These are phyloP conservation scores for Neurospora africana DNA, from an alignment of 495 filamentous ascomycete species.

Conservation along the genomic window DNA sequence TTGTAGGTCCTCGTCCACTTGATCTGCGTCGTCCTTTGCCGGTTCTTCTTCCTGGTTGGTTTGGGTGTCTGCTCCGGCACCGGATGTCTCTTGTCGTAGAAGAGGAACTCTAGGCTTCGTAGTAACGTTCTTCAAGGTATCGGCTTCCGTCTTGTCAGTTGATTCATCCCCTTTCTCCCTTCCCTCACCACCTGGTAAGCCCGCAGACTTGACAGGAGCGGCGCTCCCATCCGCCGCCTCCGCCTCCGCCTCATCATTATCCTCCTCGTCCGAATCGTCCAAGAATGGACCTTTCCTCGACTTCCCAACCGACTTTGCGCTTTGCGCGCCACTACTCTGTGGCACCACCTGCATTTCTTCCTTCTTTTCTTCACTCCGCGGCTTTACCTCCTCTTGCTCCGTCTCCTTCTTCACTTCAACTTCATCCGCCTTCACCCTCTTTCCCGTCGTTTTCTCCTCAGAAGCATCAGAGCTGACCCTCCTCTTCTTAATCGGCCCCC, in stretches of 20 bases:
- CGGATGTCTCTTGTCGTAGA: slow-evolving; percentile 14
- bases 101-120: slow-evolving; percentile 5
- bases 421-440: neutral
- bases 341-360: neutral
- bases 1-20: slow-evolving; percentile 36
- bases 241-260: slow-evolving; percentile 10
- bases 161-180: slow-evolving; percentile 3
- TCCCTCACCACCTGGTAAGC: neutral
- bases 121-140: neutral
- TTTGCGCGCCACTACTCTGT: neutral
- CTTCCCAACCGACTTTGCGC: slow-evolving; percentile 8
- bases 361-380: slow-evolving; percentile 2
- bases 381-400: neutral
- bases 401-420: neutral
- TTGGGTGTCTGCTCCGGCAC: neutral
- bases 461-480: slow-evolving; percentile 16
- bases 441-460: neutral
- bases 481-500: slow-evolving; percentile 34
- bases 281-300: slow-evolving; percentile 18
- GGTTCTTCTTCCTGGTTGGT: slow-evolving; percentile 17
- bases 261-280: slow-evolving; percentile 16
- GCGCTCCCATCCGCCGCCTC: neutral
- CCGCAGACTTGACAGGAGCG: neutral
- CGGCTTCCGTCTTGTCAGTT: neutral
- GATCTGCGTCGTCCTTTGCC: slow-evolving; percentile 49